Percentiles rank a stretch among this genome's conserved stretches.
Evolutionary conservation across 176 grass and related monocot species (phyloP).

Genomic region (Lolium multiflorum): DNA sequence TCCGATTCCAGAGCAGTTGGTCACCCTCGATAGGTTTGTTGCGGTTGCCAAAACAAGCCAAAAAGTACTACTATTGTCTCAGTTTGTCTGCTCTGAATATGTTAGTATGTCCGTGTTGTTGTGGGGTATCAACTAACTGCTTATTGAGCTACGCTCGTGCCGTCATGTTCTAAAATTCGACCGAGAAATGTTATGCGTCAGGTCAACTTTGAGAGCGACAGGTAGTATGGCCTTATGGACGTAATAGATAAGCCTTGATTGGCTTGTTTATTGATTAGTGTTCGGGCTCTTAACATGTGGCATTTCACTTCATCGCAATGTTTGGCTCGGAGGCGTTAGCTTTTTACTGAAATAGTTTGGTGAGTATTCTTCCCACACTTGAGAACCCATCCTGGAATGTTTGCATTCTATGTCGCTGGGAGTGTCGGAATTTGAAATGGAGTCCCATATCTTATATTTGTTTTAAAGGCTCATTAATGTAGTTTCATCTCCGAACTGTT

Average conservation of each 20-base stretch:
- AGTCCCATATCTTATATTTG: background rate
- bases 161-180: background rate
- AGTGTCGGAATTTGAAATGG: background rate
- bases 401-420: background rate
- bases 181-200: background rate
- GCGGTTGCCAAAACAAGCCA: background rate
- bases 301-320: constrained; percentile 3
- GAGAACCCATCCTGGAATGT: background rate
- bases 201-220: background rate
- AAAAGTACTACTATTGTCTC: background rate
- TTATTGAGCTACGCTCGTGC: constrained; percentile 5
- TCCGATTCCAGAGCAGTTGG: background rate
- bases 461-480: background rate
- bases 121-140: constrained; percentile 14
- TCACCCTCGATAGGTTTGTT: background rate
- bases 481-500: background rate
- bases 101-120: background rate
- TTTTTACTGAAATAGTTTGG: constrained; percentile 67
- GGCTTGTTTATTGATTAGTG: background rate
- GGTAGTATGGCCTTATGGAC: background rate
- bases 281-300: constrained; percentile 9
- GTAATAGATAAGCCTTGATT: background rate
- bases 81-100: background rate
- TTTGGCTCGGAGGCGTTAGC: background rate
- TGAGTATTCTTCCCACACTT: constrained; percentile 38